Conservation (phyloP, 495 filamentous ascomycete genomes). For the Talaromyces nanjingensis region DNA sequence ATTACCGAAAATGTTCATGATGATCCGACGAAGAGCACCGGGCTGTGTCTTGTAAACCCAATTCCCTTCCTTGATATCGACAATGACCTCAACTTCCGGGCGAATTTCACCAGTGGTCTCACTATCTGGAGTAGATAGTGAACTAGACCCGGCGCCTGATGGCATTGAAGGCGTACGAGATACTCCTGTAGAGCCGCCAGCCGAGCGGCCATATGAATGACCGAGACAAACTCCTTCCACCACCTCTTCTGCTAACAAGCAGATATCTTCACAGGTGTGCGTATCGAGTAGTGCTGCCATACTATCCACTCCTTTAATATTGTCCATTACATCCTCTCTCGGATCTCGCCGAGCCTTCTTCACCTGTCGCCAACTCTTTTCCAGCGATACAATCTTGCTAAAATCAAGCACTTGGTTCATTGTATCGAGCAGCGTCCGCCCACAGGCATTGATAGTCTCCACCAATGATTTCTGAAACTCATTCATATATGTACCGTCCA, state of each 20-base stretch:
- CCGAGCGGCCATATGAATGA: slow-evolving; percentile 29
- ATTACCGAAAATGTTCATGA: slow-evolving; percentile 82
- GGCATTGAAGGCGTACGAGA: neutral
- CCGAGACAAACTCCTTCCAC: slow-evolving; percentile 49
- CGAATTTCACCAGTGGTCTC: slow-evolving; percentile 2
- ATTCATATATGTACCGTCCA: slow-evolving; percentile 37
- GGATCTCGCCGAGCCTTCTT: slow-evolving; percentile 19
- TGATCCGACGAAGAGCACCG: slow-evolving; percentile 63
- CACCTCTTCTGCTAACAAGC: slow-evolving; percentile 41
- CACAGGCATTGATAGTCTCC: slow-evolving; percentile 68
- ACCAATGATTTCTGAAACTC: slow-evolving; percentile 58
- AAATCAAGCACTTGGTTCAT: slow-evolving; percentile 73
- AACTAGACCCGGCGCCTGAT: slow-evolving; percentile 2
- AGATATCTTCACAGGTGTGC: slow-evolving; percentile 36
- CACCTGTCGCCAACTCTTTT: slow-evolving; percentile 36
- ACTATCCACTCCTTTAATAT: slow-evolving; percentile 25
- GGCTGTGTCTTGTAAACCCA: slow-evolving; percentile 64
- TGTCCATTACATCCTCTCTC: slow-evolving; percentile 19
- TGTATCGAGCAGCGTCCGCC: slow-evolving; percentile 68
- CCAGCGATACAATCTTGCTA: slow-evolving; percentile 58
- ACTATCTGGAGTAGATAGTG: slow-evolving; percentile 10
- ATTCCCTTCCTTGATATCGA: slow-evolving; percentile 55
- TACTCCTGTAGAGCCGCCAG: slow-evolving; percentile 5
- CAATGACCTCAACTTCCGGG: slow-evolving; percentile 45
- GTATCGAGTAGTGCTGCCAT: slow-evolving; percentile 36